Base-by-base conservation (phyloP, 2,329 filamentous ascomycete genomes). In the Phaeosphaeria sp. region DNA sequence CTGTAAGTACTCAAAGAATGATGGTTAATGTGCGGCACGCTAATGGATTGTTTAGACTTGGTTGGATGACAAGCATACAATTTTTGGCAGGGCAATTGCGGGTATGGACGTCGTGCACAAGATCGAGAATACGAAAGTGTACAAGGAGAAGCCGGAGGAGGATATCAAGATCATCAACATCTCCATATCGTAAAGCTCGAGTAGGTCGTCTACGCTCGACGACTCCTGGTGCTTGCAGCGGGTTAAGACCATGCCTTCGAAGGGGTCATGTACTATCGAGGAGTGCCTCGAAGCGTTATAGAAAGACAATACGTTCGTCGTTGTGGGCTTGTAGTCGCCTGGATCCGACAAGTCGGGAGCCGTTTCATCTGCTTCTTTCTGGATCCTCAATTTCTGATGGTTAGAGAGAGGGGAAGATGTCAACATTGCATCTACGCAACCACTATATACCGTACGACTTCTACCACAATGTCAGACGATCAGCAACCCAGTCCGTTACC, bases 121-220 rank as follows among this genome's bases (percentile, higher is more conserved):
- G 81, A 99, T 99, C 74, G 95, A 99, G 80, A 97, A 96, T 75
- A 84, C 86, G 17, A 91, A 90, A 74, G 93, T 93, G 3, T 89
- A 91, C 77, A 90, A 90, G 82, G 96, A 99, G 80, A 96, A 94
- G 81, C 95, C 95, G 0, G 91, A 96, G 77, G 93, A 97, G 72
- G 95, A 99, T 75, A 93, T 99, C 71, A 98, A 97, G 80, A 96
- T 99, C 66, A 87, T 99, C 56, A 97, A 91, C 74, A 96, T 99
- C 67, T 75, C 75, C 0, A 68, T 81, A 36, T 36, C 30, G 30
- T 36, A 13, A 13, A n/a, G n/a, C n/a, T n/a, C n/a, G n/a, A n/a
- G n/a, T n/a, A n/a, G n/a, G n/a, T n/a, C n/a, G n/a, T n/a, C n/a
- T n/a, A n/a, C n/a, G n/a, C n/a, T n/a, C n/a, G n/a, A n/a, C n/a